Percentiles rank a stretch among this genome's conserved stretches.
phyloP scores from a whole-genome alignment of 192 early-diverging fungal genomes.

The Umbelopsis vinacea region DNA sequence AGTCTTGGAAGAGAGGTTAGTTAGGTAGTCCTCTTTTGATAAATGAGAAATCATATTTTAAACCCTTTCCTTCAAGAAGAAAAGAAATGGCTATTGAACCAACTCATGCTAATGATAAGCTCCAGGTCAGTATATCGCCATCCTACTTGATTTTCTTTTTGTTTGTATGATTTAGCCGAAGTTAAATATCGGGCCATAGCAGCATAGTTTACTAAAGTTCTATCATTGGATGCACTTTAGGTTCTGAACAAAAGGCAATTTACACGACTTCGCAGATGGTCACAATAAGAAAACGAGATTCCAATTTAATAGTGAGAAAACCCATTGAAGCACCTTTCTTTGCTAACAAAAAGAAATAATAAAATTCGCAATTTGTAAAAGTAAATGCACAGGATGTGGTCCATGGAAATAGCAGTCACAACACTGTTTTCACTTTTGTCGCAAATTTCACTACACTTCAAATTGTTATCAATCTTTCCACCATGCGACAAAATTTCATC shows the following conservation, averaged over 20 bases:
- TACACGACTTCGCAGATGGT: conserved; percentile 8
- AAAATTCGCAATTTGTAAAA: too few relatives aligned
- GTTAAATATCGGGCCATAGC: neutral
- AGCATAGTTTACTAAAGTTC: neutral
- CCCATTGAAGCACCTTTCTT: neutral
- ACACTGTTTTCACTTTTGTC: neutral
- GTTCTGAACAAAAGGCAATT: conserved; percentile 2
- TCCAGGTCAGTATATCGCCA: neutral
- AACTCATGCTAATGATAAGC: neutral
- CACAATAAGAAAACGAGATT: neutral
- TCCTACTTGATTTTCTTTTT: neutral
- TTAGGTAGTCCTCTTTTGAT: neutral
- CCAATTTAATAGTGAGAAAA: too few relatives aligned
- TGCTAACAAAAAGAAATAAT: neutral
- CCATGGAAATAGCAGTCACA: too few relatives aligned
- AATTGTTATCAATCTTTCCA: conserved; percentile 5
- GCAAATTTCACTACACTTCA: neutral
- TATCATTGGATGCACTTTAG: neutral
- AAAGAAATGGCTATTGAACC: neutral
- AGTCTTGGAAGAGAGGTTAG: conserved; percentile 5
- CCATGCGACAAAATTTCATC: conserved; percentile 78
- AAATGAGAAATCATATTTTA: too few relatives aligned
- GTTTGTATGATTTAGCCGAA: neutral
- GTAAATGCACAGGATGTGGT: too few relatives aligned
- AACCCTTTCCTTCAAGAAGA: neutral